Evolutionary conservation across 176 grass and related monocot species (phyloP).

Genomic region (Typha latifolia): DNA sequence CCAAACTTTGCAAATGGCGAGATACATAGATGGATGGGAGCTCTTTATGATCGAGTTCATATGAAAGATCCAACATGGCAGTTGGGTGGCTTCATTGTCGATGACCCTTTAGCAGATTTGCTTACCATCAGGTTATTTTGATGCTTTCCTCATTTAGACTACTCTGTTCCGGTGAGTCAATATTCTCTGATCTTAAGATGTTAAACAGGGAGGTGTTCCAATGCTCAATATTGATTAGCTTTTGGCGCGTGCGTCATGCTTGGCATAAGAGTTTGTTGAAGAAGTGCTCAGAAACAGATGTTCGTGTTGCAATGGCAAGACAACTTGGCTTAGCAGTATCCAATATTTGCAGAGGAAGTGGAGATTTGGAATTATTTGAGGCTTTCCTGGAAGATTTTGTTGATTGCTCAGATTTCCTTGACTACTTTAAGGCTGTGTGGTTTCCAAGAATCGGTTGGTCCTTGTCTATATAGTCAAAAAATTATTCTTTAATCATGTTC

Average conservation of each 20-base stretch:
- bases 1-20: conserved; percentile 58
- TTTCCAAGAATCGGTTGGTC: conserved; percentile 72
- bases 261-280: conserved; percentile 67
- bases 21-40: conserved; percentile 80
- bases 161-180: not conserved
- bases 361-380: conserved; percentile 53
- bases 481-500: not conserved
- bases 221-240: conserved; percentile 73
- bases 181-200: conserved; percentile 31
- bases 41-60: conserved; percentile 74
- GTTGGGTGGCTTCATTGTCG: conserved; percentile 86
- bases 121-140: conserved; percentile 59
- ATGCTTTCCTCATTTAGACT: not conserved
- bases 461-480: conserved; percentile 10
- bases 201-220: conserved; percentile 62
- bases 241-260: conserved; percentile 61
- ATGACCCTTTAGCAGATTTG: conserved; percentile 69
- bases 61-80: conserved; percentile 90
- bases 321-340: conserved; percentile 52
- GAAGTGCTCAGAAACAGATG: conserved; percentile 59
- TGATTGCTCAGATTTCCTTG: conserved; percentile 56
- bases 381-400: conserved; percentile 59
- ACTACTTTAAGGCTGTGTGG: conserved; percentile 80
- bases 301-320: conserved; percentile 35
- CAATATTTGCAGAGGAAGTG: conserved; percentile 46